phyloP scores from a whole-genome alignment of 208 protist genomes.

The Cochliopodium minus region DNA sequence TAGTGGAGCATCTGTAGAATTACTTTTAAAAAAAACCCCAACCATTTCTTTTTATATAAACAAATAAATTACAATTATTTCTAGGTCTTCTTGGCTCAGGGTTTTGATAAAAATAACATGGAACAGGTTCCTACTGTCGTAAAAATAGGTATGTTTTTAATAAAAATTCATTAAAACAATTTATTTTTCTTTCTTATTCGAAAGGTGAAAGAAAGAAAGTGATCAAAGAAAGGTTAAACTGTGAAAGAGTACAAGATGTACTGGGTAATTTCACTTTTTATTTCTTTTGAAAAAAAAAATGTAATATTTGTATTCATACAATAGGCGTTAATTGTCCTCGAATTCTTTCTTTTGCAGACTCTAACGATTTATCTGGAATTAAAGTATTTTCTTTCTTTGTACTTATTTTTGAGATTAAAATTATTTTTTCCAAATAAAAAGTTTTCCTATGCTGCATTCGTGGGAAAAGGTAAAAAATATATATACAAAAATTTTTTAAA shows the following conservation, averaged over 20 bases:
- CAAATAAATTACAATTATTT: no score
- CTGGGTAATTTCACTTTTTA: no score
- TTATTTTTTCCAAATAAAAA: neutral
- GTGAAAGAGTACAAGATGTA: conserved; percentile 1
- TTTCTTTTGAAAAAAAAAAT: no score
- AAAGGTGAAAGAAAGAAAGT: neutral
- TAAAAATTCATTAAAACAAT: no score
- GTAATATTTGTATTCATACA: no score
- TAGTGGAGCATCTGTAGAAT: neutral
- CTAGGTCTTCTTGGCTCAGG: no score
- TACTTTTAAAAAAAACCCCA: neutral
- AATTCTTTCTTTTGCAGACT: neutral
- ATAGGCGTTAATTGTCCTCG: neutral
- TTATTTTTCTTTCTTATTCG: no score
- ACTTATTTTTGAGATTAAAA: neutral
- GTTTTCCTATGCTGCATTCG: neutral
- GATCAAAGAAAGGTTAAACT: neutral
- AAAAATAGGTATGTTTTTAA: conserved; percentile 6
- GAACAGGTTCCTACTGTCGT: neutral
- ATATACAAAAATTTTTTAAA: no score
- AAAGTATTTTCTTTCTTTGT: neutral
- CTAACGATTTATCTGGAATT: neutral
- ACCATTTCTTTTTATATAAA: no score
- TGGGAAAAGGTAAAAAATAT: no score
- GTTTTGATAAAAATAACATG: no score